Evolutionary conservation across 345 rosid genomes (phyloP).

Genomic region (Pseudoturritis turrita): DNA sequence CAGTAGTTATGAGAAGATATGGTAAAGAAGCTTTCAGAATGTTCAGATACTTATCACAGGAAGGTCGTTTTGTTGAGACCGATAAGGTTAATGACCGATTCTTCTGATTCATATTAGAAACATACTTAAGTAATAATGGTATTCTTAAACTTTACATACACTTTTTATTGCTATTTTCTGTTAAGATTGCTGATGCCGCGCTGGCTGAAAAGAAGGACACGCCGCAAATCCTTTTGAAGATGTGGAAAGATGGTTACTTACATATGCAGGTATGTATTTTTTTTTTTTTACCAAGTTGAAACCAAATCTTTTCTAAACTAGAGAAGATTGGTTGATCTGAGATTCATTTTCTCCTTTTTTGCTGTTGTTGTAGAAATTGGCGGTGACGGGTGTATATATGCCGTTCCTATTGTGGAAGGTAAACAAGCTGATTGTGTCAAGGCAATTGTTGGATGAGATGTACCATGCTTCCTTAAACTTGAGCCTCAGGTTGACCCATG

Average conservation of each 20-base stretch:
- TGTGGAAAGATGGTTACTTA: slow-evolving; percentile 82
- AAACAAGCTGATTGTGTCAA: slow-evolving; percentile 41
- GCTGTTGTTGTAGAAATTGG: slow-evolving; percentile 50
- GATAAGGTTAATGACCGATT: slow-evolving; percentile 46
- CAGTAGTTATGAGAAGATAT: slow-evolving; percentile 64
- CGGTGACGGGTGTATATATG: slow-evolving; percentile 30
- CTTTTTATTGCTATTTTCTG: too few relatives aligned
- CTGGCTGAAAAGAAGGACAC: slow-evolving; percentile 70
- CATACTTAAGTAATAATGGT: background rate
- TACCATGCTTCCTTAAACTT: slow-evolving; percentile 76
- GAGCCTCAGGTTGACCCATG: slow-evolving; percentile 53
- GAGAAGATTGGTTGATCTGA: background rate
- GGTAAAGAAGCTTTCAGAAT: slow-evolving; percentile 71
- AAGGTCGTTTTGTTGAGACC: slow-evolving; percentile 57
- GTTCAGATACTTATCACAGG: slow-evolving; percentile 59
- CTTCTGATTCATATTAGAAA: background rate
- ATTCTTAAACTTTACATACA: background rate
- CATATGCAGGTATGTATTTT: slow-evolving; percentile 80
- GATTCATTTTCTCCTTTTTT: background rate
- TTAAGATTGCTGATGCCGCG: slow-evolving; percentile 58
- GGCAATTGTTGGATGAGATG: slow-evolving; percentile 67
- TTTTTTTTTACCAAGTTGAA: background rate
- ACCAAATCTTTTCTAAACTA: background rate
- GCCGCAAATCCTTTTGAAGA: slow-evolving; percentile 50
- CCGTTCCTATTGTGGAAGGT: slow-evolving; percentile 75